Evolutionary conservation across 2,329 filamentous ascomycete genomes (phyloP).

Genomic region (Hypomyces perniciosus): DNA sequence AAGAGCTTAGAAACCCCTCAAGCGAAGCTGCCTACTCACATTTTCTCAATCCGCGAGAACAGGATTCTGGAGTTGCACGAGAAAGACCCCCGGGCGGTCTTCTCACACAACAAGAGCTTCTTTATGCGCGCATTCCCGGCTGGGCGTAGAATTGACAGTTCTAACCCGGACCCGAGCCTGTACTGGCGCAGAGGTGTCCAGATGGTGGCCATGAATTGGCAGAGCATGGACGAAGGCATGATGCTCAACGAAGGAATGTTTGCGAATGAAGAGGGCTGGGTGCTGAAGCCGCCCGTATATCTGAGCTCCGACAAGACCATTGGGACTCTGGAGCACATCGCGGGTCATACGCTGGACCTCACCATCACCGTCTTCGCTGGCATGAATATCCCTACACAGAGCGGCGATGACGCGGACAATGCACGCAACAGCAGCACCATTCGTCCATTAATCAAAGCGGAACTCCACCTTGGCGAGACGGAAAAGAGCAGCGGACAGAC

Average conservation of each 20-base stretch:
- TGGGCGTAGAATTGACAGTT: constrained; percentile 70
- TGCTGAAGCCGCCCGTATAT: constrained; percentile 75
- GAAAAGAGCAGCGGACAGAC: constrained; percentile 23
- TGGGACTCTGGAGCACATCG: constrained; percentile 38
- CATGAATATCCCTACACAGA: constrained; percentile 53
- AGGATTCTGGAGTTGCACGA: constrained; percentile 54
- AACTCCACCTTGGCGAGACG: constrained; percentile 66
- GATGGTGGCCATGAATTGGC: constrained; percentile 98
- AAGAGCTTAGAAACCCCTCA: constrained; percentile 61
- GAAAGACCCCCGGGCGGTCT: constrained; percentile 68
- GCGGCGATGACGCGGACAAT: constrained; percentile 24
- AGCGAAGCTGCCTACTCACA: constrained; percentile 55
- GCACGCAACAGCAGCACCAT: constrained; percentile 35
- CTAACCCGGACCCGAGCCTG: constrained; percentile 88
- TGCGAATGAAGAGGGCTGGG: constrained; percentile 75
- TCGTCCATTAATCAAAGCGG: constrained; percentile 69
- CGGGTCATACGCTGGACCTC: constrained; percentile 55
- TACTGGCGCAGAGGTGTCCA: constrained; percentile 94
- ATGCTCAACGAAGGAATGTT: constrained; percentile 99
- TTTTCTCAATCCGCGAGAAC: constrained; percentile 86
- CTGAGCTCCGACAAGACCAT: constrained; percentile 42
- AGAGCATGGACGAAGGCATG: constrained; percentile 87
- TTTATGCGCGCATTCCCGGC: constrained; percentile 92
- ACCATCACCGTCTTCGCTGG: constrained; percentile 69
- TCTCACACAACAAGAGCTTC: constrained; percentile 79